phyloP scores from a whole-genome alignment of 805 yeast species.

The Jamesozyma piceae region DNA sequence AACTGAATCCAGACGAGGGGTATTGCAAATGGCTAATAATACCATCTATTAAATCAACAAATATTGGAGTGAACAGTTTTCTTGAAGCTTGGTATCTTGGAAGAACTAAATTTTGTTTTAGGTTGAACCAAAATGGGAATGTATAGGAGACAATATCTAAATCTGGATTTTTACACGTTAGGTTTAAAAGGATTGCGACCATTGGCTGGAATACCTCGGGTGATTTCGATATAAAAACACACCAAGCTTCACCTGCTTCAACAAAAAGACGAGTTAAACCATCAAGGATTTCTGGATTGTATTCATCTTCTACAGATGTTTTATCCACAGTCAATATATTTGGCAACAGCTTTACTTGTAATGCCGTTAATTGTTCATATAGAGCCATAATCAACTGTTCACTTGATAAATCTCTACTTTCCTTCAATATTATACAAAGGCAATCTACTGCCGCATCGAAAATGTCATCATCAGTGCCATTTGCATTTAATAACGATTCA shows the following conservation, averaged over 20 bases:
- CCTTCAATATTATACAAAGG: constrained; percentile 67
- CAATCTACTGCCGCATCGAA: constrained; percentile 85
- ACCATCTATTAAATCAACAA: constrained; percentile 24
- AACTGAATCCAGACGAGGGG: constrained; percentile 53
- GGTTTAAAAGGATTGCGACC: constrained; percentile 61
- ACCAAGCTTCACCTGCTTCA: constrained; percentile 96
- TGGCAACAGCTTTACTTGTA: constrained; percentile 45
- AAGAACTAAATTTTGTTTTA: constrained; percentile 50
- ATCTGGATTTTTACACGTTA: constrained; percentile 69
- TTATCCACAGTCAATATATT: constrained; percentile 13
- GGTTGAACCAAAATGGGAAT: constrained; percentile 82
- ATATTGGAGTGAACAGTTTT: constrained; percentile 17
- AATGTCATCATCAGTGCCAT: constrained; percentile 33
- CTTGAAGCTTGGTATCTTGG: constrained; percentile 26
- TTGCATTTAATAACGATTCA: constrained; percentile 43
- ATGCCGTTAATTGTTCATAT: constrained; percentile 55
- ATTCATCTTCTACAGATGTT: constrained; percentile 39
- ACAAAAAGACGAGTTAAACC: constrained; percentile 70
- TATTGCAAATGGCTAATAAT: constrained; percentile 61
- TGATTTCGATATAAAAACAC: constrained; percentile 64
- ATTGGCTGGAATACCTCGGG: constrained; percentile 64
- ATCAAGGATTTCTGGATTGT: constrained; percentile 46
- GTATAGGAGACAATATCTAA: constrained; percentile 84
- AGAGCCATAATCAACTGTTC: constrained; percentile 53
- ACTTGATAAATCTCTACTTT: constrained; percentile 69